Evolutionary conservation across 768 basidiomycete species (phyloP), one percentile per base, ranked within the genome.

Genomic region (Tricholoma furcatifolium): DNA sequence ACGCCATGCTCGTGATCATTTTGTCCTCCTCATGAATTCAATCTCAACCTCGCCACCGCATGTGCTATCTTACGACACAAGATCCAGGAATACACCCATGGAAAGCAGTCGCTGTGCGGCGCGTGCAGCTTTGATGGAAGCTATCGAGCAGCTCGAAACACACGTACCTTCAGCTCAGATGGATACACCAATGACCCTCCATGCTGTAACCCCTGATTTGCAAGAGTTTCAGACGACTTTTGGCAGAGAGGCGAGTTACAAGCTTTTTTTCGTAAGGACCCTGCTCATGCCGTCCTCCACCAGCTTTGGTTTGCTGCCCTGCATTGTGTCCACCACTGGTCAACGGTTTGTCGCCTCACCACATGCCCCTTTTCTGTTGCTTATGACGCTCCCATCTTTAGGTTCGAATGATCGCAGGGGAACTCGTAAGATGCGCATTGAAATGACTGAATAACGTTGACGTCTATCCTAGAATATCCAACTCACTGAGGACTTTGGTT

Each of bases 281-380:
- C 43, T 24, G 15, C 36, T 14, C 15, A 41, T 23, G 46, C 34
- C 38, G 38, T 15, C 60, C 30, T 23, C 17, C 47, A 20, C 30
- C 47, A 92, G 90, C 70, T 93, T 15, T 93, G 91, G 91, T 93
- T 93, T 66, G 81, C 83, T n/a, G 83, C 78, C 20, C 70, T 93
- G 30, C 91, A 93, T 62, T 91, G 91, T 39, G 86, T 93, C 21
- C 91, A 93, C 68, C 91, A 93, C 64, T 93, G 89, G 89, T 91
- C 89, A 17, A 91, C 91, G 87, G 88, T 89, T 64, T 79, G 60
- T 23, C 48, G 15, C 32, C n/a, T 15, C 21, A 46, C 23, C 47
- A 38, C 7, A n/a, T n/a, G 23, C 36, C 38, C 12, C 38, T 20
- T 9, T n/a, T 27, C 57, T 35, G 39, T 43, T 40, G 32, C 45